Percentiles rank a stretch among this genome's conserved stretches.
phyloP scores from a whole-genome alignment of 192 early-diverging fungal genomes.

The Diversispora epigaea region DNA sequence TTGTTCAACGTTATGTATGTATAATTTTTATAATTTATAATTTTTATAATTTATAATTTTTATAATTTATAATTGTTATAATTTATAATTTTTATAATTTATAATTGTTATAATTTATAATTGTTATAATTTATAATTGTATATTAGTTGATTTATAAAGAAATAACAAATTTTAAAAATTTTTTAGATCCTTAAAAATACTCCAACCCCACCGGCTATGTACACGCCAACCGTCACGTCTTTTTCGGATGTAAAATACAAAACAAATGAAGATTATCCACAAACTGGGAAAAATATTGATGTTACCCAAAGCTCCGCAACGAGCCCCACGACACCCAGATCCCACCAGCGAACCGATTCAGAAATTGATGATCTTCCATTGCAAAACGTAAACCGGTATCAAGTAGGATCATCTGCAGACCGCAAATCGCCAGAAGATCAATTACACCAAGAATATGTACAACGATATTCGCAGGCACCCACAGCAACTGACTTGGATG shows the following conservation, averaged over 20 bases:
- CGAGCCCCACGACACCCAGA: neutral
- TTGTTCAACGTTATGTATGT: conserved; percentile 26
- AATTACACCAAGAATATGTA: neutral
- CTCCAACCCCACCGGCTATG: conserved; percentile 9
- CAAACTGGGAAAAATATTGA: neutral
- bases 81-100: neutral
- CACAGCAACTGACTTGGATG: neutral
- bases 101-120: neutral
- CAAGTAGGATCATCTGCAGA: neutral
- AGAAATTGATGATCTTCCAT: neutral
- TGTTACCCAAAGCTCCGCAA: neutral
- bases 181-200: conserved; percentile 5
- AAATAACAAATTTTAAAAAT: too few species aligned
- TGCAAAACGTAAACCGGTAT: neutral
- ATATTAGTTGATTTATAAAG: too few species aligned
- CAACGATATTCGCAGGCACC: neutral
- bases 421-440: neutral
- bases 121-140: neutral
- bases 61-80: neutral
- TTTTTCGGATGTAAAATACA: neutral
- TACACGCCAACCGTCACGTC: neutral
- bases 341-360: too few species aligned
- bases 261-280: neutral
- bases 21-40: neutral
- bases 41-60: neutral